These are phyloP conservation scores for Apiospora saccharicola DNA, from an alignment of 2,329 filamentous ascomycete species.

Conservation along the genomic window DNA sequence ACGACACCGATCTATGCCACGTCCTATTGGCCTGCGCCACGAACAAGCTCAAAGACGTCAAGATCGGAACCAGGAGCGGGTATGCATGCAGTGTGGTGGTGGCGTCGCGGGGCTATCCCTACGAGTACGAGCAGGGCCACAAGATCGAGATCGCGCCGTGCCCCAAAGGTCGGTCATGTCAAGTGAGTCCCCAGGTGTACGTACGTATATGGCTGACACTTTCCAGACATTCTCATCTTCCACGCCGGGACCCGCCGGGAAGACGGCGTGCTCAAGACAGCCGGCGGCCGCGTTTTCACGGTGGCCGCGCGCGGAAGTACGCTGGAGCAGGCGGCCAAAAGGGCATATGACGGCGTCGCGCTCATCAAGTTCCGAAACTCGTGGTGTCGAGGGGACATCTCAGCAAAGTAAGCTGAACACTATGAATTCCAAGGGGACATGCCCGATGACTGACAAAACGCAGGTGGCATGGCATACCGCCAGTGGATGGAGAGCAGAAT, in stretches of 20 bases:
- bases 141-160: neutral
- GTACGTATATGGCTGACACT: neutral
- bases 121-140: neutral
- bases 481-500: neutral
- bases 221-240: neutral
- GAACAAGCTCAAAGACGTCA: neutral
- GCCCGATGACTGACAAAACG: neutral
- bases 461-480: neutral
- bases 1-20: neutral
- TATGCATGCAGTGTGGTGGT: conserved; percentile 24
- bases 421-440: neutral
- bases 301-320: neutral
- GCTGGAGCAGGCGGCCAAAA: neutral
- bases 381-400: neutral
- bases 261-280: conserved; percentile 17
- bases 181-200: neutral
- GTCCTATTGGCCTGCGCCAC: conserved; percentile 24
- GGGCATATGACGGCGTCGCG: neutral
- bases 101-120: neutral
- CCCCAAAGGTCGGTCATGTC: neutral
- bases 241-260: conserved; percentile 16
- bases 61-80: neutral
- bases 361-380: neutral
- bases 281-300: conserved; percentile 25
- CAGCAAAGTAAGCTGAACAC: neutral